A percentile compares a stretch with the other conserved stretches of the same genome.
Evolutionary conservation across 1,284 basidiomycete species (phyloP).

Genomic region (Tausonia pullulans): DNA sequence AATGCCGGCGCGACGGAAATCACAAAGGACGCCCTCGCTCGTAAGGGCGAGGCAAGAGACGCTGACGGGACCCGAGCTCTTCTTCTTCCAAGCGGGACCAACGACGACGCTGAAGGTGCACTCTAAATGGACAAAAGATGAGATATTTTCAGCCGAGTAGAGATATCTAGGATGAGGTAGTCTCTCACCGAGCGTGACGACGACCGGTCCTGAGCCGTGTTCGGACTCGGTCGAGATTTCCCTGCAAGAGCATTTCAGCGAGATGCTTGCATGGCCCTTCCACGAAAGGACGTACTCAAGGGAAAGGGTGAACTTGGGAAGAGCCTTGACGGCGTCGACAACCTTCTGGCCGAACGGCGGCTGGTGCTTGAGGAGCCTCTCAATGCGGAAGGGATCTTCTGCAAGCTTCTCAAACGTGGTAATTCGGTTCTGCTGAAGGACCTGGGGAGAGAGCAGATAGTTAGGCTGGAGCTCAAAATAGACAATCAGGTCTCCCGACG

Average conservation of each 20-base stretch:
- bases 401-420: slow-evolving; percentile 11
- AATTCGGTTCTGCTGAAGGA: slow-evolving; percentile 6
- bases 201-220: neutral
- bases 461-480: too few relatives aligned
- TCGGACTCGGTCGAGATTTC: neutral
- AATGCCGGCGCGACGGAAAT: neutral
- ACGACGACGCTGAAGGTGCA: neutral
- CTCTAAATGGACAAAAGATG: neutral
- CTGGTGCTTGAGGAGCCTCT: slow-evolving; percentile 6
- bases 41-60: slow-evolving; percentile 8
- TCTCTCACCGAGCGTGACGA: slow-evolving; percentile 3
- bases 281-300: neutral
- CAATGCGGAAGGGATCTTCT: slow-evolving; percentile 9
- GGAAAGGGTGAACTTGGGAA: slow-evolving; percentile 9
- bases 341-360: slow-evolving; percentile 5
- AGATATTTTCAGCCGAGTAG: neutral
- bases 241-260: neutral
- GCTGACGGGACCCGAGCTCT: neutral
- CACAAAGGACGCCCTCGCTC: neutral
- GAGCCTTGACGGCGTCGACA: slow-evolving; percentile 7
- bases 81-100: slow-evolving; percentile 9
- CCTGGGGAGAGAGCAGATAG: neutral
- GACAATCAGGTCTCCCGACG: neutral
- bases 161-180: neutral
- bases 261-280: too few relatives aligned